Conservation (phyloP, 2,329 filamentous ascomycete species). For the Pseudogymnoascus sp. region DNA sequence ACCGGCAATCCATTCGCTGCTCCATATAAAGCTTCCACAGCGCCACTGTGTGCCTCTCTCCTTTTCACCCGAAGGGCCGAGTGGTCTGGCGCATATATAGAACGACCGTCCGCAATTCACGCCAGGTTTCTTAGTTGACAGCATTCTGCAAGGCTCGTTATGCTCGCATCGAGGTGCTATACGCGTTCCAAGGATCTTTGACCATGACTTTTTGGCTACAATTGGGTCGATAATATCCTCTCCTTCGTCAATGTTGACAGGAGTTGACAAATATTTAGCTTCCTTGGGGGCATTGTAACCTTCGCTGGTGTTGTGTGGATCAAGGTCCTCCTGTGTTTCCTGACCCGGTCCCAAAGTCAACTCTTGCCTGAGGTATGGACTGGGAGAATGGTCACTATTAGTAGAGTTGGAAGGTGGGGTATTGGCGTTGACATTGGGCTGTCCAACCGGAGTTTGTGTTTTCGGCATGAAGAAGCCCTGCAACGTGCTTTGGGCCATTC, state of each 20-base stretch:
- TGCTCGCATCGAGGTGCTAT: slow-evolving; percentile 77
- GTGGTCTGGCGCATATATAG: slow-evolving; percentile 59
- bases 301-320: not conserved
- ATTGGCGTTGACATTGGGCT: not conserved
- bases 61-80: slow-evolving; percentile 79
- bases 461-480: slow-evolving; percentile 74
- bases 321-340: not conserved
- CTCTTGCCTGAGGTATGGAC: not conserved
- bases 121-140: slow-evolving; percentile 83
- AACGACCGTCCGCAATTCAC: slow-evolving; percentile 68
- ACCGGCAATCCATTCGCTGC: slow-evolving; percentile 24
- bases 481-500: slow-evolving; percentile 37
- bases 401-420: not conserved
- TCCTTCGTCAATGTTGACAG: slow-evolving; percentile 17
- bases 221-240: slow-evolving; percentile 56
- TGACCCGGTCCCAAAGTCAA: not conserved
- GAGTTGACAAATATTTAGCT: not conserved
- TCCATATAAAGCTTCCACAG: slow-evolving; percentile 69
- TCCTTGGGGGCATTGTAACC: not conserved
- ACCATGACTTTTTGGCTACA: slow-evolving; percentile 74
- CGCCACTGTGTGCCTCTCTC: slow-evolving; percentile 81
- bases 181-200: slow-evolving; percentile 70
- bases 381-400: not conserved
- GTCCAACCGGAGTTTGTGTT: slow-evolving; percentile 12
- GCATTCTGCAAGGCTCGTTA: slow-evolving; percentile 73